These are phyloP conservation scores for Trichosporon sp. DNA, from an alignment of 1,284 basidiomycete genomes.

Conservation along the genomic window DNA sequence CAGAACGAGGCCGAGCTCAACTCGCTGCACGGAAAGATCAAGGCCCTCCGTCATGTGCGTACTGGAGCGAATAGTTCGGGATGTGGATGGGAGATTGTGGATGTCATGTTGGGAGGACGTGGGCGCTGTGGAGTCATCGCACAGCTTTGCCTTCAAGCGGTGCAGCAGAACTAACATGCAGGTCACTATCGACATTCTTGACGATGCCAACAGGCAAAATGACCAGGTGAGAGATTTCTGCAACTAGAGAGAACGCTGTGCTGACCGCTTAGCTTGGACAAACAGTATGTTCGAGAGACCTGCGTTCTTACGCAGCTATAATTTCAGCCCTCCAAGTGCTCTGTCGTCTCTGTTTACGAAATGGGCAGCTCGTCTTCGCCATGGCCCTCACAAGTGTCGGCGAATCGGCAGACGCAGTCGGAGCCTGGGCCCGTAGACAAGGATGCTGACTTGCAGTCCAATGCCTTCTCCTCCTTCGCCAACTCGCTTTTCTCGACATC, in stretches of 20 bases:
- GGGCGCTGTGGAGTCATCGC: not conserved
- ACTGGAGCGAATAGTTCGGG: constrained; percentile 7
- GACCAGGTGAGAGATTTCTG: constrained; percentile 31
- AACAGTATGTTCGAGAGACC: not conserved
- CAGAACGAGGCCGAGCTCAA: constrained; percentile 48
- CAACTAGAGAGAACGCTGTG: not conserved
- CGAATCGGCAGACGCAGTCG: not conserved
- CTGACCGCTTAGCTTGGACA: constrained; percentile 12
- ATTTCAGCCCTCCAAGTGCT: not conserved
- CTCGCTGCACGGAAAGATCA: constrained; percentile 47
- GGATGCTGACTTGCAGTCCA: constrained; percentile 24
- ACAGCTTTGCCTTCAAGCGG: not conserved
- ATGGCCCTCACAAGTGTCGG: too few species aligned
- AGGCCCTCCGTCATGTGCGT: constrained; percentile 28
- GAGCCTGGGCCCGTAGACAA: not conserved
- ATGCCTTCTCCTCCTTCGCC: constrained; percentile 41
- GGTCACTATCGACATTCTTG: constrained; percentile 48
- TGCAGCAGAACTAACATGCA: constrained; percentile 10
- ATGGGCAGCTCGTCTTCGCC: too few species aligned
- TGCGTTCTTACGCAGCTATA: not conserved
- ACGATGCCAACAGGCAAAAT: constrained; percentile 44
- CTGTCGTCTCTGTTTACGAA: too few species aligned
- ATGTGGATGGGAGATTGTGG: not conserved
- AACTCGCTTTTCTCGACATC: constrained; percentile 45
- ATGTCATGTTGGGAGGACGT: too few species aligned